Percentiles rank a stretch among this genome's conserved stretches.
These are phyloP conservation scores for Persicaria tinctoria DNA, from an alignment of 148 eudicot species.

Conservation along the genomic window DNA sequence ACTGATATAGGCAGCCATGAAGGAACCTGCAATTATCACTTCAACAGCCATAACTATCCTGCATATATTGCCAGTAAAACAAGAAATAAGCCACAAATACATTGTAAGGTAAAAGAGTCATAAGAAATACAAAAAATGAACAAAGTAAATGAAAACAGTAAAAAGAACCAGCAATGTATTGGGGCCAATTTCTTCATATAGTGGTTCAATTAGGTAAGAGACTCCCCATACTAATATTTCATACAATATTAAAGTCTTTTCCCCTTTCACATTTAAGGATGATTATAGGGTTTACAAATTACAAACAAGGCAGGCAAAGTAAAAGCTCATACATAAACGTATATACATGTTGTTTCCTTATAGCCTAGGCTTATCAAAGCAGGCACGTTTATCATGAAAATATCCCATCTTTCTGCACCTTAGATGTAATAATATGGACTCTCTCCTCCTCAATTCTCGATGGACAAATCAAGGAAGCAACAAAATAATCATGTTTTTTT, in stretches of 20 bases:
- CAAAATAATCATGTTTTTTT: background rate
- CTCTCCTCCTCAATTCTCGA: background rate
- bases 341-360: background rate
- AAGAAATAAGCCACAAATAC: background rate
- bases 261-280: background rate
- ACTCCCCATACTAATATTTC: background rate
- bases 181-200: background rate
- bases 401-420: background rate
- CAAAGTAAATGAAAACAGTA: background rate
- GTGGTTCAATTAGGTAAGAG: background rate
- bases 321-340: background rate
- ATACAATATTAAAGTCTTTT: background rate
- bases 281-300: background rate
- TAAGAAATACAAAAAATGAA: background rate
- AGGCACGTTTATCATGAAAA: background rate
- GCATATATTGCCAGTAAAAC: constrained; percentile 23
- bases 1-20: constrained; percentile 83
- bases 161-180: background rate
- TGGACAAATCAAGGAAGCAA: background rate
- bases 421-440: background rate
- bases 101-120: background rate
- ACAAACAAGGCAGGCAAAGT: background rate
- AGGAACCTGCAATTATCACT: constrained; percentile 76
- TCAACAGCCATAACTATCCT: constrained; percentile 92
- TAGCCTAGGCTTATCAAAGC: background rate